Percentiles rank a stretch among this genome's conserved stretches.
phyloP scores from a whole-genome alignment of 2,329 filamentous ascomycete species.

The Calonectria pseudoturangicola region DNA sequence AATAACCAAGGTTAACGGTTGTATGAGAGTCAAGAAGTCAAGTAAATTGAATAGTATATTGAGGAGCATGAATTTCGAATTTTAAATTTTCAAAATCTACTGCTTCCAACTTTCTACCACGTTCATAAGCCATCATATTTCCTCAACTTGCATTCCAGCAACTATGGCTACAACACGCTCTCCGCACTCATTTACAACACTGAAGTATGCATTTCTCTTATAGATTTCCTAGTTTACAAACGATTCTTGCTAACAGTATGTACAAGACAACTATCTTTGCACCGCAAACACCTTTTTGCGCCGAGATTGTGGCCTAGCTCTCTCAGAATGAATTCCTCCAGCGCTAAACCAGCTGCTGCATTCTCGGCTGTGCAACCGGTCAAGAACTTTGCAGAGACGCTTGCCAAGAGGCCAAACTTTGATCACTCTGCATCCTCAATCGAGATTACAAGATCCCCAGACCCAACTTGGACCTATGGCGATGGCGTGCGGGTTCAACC shows the following conservation, averaged over 20 bases:
- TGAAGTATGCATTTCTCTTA: constrained; percentile 12
- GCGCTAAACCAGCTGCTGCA: constrained; percentile 38
- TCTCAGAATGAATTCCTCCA: constrained; percentile 42
- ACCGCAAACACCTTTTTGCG: neutral
- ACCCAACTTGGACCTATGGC: constrained; percentile 71
- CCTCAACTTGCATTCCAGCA: neutral
- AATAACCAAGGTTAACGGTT: constrained; percentile 20
- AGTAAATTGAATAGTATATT: too few species aligned
- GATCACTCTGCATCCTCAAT: constrained; percentile 50
- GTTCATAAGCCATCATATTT: too few species aligned
- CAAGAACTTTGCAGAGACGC: constrained; percentile 49
- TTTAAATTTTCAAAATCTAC: too few species aligned
- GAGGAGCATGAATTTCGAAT: too few species aligned
- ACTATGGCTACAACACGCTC: neutral
- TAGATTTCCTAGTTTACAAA: neutral
- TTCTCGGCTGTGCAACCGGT: constrained; percentile 53
- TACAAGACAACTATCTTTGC: constrained; percentile 12
- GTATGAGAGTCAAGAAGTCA: neutral
- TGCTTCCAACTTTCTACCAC: neutral
- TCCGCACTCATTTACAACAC: neutral
- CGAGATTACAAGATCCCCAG: constrained; percentile 56
- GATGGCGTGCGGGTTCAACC: constrained; percentile 54
- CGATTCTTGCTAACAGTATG: neutral
- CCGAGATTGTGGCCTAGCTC: neutral
- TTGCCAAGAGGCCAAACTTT: constrained; percentile 51